Conservation (phyloP, 768 basidiomycete species). For the Candolleomyces aberdarensis region DNA sequence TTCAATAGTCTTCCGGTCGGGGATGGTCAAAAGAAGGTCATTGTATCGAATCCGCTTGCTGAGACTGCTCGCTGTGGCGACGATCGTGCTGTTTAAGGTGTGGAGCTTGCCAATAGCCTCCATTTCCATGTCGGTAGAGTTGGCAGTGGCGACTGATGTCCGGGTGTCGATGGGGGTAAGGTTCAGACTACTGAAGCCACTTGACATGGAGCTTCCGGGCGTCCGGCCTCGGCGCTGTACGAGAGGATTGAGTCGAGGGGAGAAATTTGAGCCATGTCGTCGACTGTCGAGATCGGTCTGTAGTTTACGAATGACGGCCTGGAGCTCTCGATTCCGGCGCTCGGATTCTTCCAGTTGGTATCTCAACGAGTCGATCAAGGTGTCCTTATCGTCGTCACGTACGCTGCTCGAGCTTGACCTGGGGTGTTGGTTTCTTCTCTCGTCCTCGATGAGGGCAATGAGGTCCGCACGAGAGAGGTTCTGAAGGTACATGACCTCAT, state of each 20-base stretch:
- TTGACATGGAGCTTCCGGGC: background rate
- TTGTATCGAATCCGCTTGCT: slow-evolving; percentile 6
- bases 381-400: background rate
- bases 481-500: slow-evolving; percentile 4
- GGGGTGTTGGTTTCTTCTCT: background rate
- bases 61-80: slow-evolving; percentile 1
- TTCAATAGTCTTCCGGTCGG: slow-evolving; percentile 6
- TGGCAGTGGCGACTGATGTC: background rate
- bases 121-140: background rate
- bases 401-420: background rate
- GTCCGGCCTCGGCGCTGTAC: background rate
- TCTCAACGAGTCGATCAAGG: slow-evolving; percentile 2
- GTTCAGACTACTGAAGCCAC: slow-evolving; percentile 1
- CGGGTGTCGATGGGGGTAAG: slow-evolving; percentile 3
- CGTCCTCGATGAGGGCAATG: slow-evolving; percentile 5
- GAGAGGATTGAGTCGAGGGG: background rate
- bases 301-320: slow-evolving; percentile 3
- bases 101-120: background rate
- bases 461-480: slow-evolving; percentile 1
- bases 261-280: background rate
- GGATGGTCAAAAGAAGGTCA: slow-evolving; percentile 7
- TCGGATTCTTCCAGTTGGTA: background rate
- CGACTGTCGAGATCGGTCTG: background rate
- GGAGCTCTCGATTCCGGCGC: slow-evolving; percentile 2
- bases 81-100: slow-evolving; percentile 1